Conservation (phyloP, 164 flowering plant species). For the Saururus chinensis region DNA sequence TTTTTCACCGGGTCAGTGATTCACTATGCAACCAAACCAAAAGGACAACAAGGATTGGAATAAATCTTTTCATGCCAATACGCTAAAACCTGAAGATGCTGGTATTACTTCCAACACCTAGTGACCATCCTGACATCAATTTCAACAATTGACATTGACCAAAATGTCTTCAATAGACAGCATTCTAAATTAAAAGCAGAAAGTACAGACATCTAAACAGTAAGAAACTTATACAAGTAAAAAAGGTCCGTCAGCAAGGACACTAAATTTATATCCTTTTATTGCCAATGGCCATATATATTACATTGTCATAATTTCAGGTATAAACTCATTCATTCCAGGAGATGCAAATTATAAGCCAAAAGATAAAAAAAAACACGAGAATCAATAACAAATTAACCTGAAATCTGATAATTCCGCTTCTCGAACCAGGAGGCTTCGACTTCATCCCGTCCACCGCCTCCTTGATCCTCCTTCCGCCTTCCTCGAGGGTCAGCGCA, state of each 20-base stretch:
- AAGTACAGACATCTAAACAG: no score
- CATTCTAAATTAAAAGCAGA: neutral
- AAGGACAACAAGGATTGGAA: neutral
- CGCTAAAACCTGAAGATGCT: no score
- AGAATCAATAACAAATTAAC: conserved; percentile 18
- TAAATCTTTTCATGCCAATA: neutral
- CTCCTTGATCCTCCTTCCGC: conserved; percentile 41
- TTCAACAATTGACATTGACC: neutral
- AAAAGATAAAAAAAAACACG: neutral
- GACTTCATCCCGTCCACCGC: conserved; percentile 48
- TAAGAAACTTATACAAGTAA: no score
- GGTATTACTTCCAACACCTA: no score
- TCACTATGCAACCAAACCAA: neutral
- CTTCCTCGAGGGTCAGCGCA: conserved; percentile 64
- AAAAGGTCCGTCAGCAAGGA: no score
- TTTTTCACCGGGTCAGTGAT: neutral
- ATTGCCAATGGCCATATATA: no score
- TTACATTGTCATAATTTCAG: no score
- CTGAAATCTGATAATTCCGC: conserved; percentile 72
- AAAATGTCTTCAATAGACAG: neutral
- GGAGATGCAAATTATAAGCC: neutral
- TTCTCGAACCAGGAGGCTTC: conserved; percentile 38
- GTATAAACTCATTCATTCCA: no score
- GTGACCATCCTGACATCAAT: no score
- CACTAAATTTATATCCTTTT: no score